Base-by-base conservation (phyloP, 306 rosid species). In the Cercis canadensis region DNA sequence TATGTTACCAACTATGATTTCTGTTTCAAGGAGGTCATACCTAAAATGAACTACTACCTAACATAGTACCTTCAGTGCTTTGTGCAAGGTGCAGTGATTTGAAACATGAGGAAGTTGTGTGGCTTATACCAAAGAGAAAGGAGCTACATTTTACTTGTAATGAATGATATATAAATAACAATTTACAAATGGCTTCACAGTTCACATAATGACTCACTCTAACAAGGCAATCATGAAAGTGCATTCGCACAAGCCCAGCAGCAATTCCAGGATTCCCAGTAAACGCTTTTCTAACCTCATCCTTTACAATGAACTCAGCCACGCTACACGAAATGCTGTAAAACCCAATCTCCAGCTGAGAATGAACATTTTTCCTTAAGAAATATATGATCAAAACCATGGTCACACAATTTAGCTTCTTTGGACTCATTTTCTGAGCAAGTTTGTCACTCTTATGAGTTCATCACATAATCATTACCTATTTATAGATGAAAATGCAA, bases 201-300 rank as follows among this genome's bases (percentile, higher is more conserved):
- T 3, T 17, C 65, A 37, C 33, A 36, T 55, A 44, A 73, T 24
- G 56, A 56, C 96, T 76, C 81, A 88, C 95, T 68, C 92, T 82
- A 41, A 86, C 87, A 73, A 88, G 86, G 79, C 95, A 90, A 69
- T 90, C 95, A 65, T 90, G 95, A 51, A 90, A 88, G 81, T 88
- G 97, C 88, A 88, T 74, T 81, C 97, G 81, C 29, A 90, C 71
- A 63, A 90, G 90, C 52, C 89, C 92, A 54, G 96, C 86, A 75
- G 87, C 92, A 67, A 88, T 46, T 37, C 90, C 90, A 57, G 75
- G 75, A 64, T 86, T 67, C 16, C 33, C 41, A 65, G 0, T 8
- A 56, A 60, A 69, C 54, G 39, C 77, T 83, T 62, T 80, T 67
- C 49, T 58, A 32, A 86, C 89, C 61, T 83, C 97, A 21, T 85